phyloP scores from a whole-genome alignment of 768 basidiomycete genomes.

The Astraeus odoratus region DNA sequence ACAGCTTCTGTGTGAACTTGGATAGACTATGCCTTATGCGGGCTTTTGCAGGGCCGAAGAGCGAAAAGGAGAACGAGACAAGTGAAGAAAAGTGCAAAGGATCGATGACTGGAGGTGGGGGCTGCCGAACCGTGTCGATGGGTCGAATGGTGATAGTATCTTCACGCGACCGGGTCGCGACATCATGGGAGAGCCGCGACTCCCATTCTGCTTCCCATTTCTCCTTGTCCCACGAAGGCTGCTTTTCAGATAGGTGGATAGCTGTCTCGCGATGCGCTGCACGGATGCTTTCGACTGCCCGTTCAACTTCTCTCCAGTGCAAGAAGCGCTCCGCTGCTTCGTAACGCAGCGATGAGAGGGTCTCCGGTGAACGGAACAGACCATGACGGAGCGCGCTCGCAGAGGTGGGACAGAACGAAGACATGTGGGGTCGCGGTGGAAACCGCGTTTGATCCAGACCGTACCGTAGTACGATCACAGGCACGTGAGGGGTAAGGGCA shows the following conservation, averaged over 20 bases:
- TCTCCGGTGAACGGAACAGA: conserved; percentile 61
- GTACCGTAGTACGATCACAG: conserved; percentile 48
- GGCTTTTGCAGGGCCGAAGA: conserved; percentile 40
- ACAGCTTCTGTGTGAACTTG: conserved; percentile 18
- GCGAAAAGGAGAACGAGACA: conserved; percentile 52
- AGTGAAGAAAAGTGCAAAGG: conserved; percentile 64
- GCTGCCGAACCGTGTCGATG: conserved; percentile 7
- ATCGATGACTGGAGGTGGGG: conserved; percentile 39
- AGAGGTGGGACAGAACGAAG: conserved; percentile 50
- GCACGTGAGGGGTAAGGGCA: conserved; percentile 45
- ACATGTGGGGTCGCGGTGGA: conserved; percentile 33
- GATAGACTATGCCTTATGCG: conserved; percentile 19
- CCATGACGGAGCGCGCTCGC: conserved; percentile 47
- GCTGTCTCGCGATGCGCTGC: conserved; percentile 21
- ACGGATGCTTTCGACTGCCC: conserved; percentile 41
- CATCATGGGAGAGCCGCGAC: conserved; percentile 51
- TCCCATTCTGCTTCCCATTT: conserved; percentile 67
- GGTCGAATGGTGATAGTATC: conserved; percentile 22
- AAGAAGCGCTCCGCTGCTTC: conserved; percentile 68
- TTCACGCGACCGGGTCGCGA: conserved; percentile 43
- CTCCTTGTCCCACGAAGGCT: conserved; percentile 48
- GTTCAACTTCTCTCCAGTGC: conserved; percentile 66
- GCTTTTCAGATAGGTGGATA: conserved; percentile 15
- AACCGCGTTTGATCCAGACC: conserved; percentile 27
- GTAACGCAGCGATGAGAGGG: conserved; percentile 44